phyloP scores from a whole-genome alignment of 2,329 filamentous ascomycete species.

The Ophiostoma angusticollis region DNA sequence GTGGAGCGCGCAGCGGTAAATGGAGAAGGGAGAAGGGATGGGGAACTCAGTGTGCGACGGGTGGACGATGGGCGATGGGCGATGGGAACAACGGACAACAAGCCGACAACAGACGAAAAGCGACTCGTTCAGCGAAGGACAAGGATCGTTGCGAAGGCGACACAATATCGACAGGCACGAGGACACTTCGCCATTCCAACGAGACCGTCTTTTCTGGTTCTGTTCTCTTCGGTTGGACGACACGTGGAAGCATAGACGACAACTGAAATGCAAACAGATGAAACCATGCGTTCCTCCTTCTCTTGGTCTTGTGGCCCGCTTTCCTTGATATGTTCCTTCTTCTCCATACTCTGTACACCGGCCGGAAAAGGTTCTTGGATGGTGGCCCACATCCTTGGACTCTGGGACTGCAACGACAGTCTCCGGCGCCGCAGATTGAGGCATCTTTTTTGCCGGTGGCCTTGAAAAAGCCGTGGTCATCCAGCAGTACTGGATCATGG shows the following conservation, averaged over 20 bases:
- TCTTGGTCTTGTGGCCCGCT: background rate
- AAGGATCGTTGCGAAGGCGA: too few species aligned
- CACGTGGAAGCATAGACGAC: too few species aligned
- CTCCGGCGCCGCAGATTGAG: constrained; percentile 45
- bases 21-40: constrained; percentile 13
- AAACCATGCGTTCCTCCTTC: background rate
- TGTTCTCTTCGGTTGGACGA: too few species aligned
- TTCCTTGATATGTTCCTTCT: background rate
- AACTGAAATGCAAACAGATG: too few species aligned
- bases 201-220: too few species aligned
- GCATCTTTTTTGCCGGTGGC: constrained; percentile 22
- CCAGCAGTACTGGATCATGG: constrained; percentile 36
- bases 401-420: constrained; percentile 45
- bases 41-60: background rate
- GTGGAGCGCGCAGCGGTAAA: constrained; percentile 66
- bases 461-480: constrained; percentile 49
- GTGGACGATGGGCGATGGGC: background rate
- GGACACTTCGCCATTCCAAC: too few species aligned
- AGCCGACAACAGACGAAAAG: too few species aligned
- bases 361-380: constrained; percentile 45
- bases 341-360: constrained; percentile 19
- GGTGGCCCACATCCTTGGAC: constrained; percentile 34
- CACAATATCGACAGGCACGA: too few species aligned
- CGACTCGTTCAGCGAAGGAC: too few species aligned
- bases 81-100: background rate